A percentile compares a stretch with the other conserved stretches of the same genome.
Conservation (phyloP, 2,329 filamentous ascomycete species). For the Cladophialophora yegresii region DNA sequence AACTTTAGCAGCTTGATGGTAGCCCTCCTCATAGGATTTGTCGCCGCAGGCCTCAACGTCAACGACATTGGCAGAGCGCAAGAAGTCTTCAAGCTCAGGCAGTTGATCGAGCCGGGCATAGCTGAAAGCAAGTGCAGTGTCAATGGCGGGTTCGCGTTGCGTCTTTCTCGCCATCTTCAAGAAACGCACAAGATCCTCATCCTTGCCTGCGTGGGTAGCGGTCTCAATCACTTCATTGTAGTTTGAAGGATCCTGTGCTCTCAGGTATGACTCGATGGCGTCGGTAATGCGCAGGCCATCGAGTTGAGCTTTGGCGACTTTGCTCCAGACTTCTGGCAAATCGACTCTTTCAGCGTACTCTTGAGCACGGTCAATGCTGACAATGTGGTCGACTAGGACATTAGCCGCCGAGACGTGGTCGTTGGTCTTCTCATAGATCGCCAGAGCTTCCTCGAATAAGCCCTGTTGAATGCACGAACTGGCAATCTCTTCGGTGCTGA, state of each 20-base stretch:
- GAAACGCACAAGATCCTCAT: slow-evolving; percentile 95
- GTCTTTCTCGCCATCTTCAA: slow-evolving; percentile 97
- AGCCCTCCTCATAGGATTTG: slow-evolving; percentile 93
- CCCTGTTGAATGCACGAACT: slow-evolving; percentile 94
- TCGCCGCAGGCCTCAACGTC: slow-evolving; percentile 96
- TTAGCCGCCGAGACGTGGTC: slow-evolving; percentile 84
- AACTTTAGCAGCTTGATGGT: slow-evolving; percentile 96
- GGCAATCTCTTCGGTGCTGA: slow-evolving; percentile 90
- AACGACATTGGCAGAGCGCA: slow-evolving; percentile 88
- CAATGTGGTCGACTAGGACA: slow-evolving; percentile 92
- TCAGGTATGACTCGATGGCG: slow-evolving; percentile 95
- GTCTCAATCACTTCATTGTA: slow-evolving; percentile 96
- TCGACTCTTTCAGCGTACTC: slow-evolving; percentile 95
- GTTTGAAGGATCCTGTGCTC: slow-evolving; percentile 88
- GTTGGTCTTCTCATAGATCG: slow-evolving; percentile 97
- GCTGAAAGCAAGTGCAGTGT: slow-evolving; percentile 91
- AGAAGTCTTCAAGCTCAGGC: slow-evolving; percentile 91
- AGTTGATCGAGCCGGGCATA: slow-evolving; percentile 91
- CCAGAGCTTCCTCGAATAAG: slow-evolving; percentile 93
- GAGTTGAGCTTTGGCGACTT: slow-evolving; percentile 95
- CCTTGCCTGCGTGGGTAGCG: slow-evolving; percentile 91
- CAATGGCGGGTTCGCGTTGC: slow-evolving; percentile 86
- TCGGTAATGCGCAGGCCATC: slow-evolving; percentile 92
- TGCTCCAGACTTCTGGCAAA: slow-evolving; percentile 94
- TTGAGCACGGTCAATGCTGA: slow-evolving; percentile 96